Conservation (phyloP, 129 eudicot genomes). For the Artemisia argyi region DNA sequence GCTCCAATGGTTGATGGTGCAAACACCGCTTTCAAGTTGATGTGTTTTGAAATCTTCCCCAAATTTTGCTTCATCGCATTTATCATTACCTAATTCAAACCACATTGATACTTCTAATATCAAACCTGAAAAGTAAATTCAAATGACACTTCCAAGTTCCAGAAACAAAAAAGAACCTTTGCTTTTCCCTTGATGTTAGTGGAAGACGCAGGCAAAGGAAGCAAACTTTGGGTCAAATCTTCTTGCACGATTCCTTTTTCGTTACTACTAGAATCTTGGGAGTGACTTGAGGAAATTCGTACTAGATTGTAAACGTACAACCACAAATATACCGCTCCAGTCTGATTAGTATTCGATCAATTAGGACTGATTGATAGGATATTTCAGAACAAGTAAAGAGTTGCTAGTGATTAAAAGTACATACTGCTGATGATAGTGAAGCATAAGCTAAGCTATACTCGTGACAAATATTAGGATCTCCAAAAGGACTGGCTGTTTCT, state of each 20-base stretch:
- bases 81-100: slow-evolving; percentile 22
- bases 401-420: slow-evolving; percentile 4
- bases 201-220: slow-evolving; percentile 27
- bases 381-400: background rate
- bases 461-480: slow-evolving; percentile 61
- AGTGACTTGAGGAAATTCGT: slow-evolving; percentile 50
- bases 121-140: background rate
- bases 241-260: slow-evolving; percentile 12
- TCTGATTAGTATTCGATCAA: slow-evolving; percentile 37
- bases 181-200: background rate
- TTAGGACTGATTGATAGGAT: background rate
- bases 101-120: background rate
- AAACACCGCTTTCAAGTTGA: slow-evolving; percentile 57
- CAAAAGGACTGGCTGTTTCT: slow-evolving; percentile 83
- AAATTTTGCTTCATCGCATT: slow-evolving; percentile 29
- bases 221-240: slow-evolving; percentile 36
- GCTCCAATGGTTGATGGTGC: slow-evolving; percentile 83
- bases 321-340: slow-evolving; percentile 81
- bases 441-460: slow-evolving; percentile 70
- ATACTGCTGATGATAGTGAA: slow-evolving; percentile 91
- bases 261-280: slow-evolving; percentile 33
- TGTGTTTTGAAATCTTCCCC: slow-evolving; percentile 25
- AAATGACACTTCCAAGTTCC: background rate
- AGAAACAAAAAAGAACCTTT: slow-evolving; percentile 15
- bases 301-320: slow-evolving; percentile 76